Conservation (phyloP, 1,284 basidiomycete genomes). For the Albatrellus sp. region DNA sequence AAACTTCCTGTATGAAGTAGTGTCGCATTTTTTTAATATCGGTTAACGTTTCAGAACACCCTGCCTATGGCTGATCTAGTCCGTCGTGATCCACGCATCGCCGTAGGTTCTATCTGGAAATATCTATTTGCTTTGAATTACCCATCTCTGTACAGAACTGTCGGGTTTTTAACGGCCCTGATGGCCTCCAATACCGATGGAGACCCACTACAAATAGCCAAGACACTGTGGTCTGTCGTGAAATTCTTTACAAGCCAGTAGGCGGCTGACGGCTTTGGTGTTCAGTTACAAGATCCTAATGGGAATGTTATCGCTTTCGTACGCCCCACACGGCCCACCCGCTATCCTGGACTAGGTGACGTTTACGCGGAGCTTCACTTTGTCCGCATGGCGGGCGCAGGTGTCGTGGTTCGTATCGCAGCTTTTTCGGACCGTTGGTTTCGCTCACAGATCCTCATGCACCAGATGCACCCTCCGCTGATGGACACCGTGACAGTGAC, state of each 20-base stretch:
- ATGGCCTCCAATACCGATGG: constrained; percentile 70
- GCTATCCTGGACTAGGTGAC: constrained; percentile 65
- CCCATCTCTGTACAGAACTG: constrained; percentile 15
- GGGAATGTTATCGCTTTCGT: constrained; percentile 64
- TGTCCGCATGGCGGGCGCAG: constrained; percentile 60
- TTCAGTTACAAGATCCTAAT: constrained; percentile 58
- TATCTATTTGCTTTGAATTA: constrained; percentile 1
- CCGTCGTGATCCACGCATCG: constrained; percentile 45
- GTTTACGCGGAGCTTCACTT: constrained; percentile 76
- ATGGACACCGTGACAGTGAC: constrained; percentile 79
- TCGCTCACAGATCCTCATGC: too few relatives aligned
- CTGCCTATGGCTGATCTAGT: constrained; percentile 72
- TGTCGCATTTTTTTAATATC: constrained; percentile 8
- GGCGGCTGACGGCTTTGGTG: constrained; percentile 10
- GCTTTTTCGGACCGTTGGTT: not conserved
- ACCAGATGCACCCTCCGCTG: constrained; percentile 70
- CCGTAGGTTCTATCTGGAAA: constrained; percentile 29
- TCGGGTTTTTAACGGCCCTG: constrained; percentile 72
- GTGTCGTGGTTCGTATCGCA: constrained; percentile 54
- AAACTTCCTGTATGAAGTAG: constrained; percentile 11
- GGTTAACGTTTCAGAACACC: constrained; percentile 34
- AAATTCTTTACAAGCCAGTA: constrained; percentile 2
- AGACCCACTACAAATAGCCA: constrained; percentile 41
- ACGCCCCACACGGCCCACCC: constrained; percentile 58
- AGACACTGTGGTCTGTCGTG: constrained; percentile 48